A percentile compares a stretch with the other conserved stretches of the same genome.
Evolutionary conservation across 257 asterid species (phyloP).

Genomic region (Solanum bulbocastanum): DNA sequence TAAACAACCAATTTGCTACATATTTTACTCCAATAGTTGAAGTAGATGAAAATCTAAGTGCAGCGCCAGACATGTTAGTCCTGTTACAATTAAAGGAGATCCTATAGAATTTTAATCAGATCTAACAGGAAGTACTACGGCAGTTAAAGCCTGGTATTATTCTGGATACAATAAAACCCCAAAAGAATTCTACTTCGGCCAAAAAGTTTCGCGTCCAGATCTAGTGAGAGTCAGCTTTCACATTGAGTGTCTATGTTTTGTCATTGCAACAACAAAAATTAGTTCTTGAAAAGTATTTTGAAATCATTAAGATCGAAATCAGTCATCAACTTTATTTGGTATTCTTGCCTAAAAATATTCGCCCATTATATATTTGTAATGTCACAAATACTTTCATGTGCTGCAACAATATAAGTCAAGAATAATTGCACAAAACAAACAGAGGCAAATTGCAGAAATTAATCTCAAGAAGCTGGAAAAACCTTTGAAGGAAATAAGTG

Average conservation of each 20-base stretch:
- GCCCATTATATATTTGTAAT: neutral
- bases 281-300: neutral
- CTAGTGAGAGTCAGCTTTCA: neutral
- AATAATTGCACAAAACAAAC: neutral
- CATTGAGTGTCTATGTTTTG: neutral
- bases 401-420: neutral
- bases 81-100: neutral
- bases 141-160: neutral
- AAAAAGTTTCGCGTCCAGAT: neutral
- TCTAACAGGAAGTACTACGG: neutral
- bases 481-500: constrained; percentile 16
- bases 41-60: neutral
- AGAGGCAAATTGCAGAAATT: constrained; percentile 1
- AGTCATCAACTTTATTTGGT: neutral
- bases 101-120: neutral
- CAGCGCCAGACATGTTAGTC: neutral
- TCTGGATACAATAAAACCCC: neutral
- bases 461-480: constrained; percentile 18
- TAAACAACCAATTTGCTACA: neutral
- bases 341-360: neutral
- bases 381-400: neutral
- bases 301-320: neutral
- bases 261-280: neutral
- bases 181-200: neutral
- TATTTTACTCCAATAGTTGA: neutral